Evolutionary conservation across 768 basidiomycete genomes (phyloP).

Genomic region (Stropharia rugosoannulata): DNA sequence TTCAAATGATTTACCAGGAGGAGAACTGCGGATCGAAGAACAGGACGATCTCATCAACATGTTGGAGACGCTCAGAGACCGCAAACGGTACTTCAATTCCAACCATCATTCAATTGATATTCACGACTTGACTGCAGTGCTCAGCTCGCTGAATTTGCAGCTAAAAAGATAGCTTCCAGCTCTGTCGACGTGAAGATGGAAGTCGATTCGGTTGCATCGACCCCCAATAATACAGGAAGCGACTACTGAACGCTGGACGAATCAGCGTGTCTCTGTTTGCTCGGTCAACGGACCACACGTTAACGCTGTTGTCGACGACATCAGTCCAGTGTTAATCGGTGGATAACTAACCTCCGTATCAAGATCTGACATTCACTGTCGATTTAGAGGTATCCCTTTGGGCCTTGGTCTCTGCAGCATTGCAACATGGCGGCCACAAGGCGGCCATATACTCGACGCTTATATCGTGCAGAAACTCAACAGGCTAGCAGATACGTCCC

Average conservation of each 20-base stretch:
- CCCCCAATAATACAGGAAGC: slow-evolving; percentile 39
- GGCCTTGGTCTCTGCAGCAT: no score
- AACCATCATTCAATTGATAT: background rate
- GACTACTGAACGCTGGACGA: slow-evolving; percentile 5
- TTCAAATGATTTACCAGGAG: slow-evolving; percentile 62
- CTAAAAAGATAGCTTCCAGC: slow-evolving; percentile 33
- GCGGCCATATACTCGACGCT: no score
- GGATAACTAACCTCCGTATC: no score
- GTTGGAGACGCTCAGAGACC: slow-evolving; percentile 60
- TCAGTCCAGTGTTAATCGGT: no score
- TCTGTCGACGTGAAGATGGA: slow-evolving; percentile 50
- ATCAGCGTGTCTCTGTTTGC: background rate
- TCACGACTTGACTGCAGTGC: slow-evolving; percentile 33
- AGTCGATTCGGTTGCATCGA: slow-evolving; percentile 75
- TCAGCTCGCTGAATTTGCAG: slow-evolving; percentile 53
- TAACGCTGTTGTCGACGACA: no score
- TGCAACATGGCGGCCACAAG: no score
- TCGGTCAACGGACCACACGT: no score
- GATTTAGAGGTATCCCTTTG: no score
- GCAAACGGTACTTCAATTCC: slow-evolving; percentile 49
- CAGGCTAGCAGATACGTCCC: no score
- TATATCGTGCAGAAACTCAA: no score
- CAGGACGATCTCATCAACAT: slow-evolving; percentile 72
- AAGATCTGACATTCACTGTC: no score
- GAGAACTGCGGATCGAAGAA: slow-evolving; percentile 65